These are phyloP conservation scores for Angomonas deanei DNA, from an alignment of 208 protist genomes.

Conservation along the genomic window DNA sequence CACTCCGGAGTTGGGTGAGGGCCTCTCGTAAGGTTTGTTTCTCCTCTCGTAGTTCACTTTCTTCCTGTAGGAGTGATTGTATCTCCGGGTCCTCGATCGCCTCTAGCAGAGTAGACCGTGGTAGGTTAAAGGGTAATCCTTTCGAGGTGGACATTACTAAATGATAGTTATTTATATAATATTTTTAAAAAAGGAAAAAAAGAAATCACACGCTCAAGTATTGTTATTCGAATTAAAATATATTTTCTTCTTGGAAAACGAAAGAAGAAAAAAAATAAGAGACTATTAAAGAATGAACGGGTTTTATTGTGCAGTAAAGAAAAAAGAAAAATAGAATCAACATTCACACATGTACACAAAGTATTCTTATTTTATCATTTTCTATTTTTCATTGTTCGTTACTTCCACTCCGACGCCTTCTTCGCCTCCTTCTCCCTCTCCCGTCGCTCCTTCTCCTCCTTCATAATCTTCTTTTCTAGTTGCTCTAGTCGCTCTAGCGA, in stretches of 20 bases:
- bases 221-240: too few relatives aligned
- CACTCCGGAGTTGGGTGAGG: slow-evolving; percentile 30
- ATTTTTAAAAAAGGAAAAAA: too few relatives aligned
- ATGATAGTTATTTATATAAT: too few relatives aligned
- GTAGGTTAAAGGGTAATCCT: slow-evolving; percentile 11
- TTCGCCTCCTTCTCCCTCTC: slow-evolving; percentile 21
- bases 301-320: too few relatives aligned
- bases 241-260: too few relatives aligned
- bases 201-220: too few relatives aligned
- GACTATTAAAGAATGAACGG: too few relatives aligned
- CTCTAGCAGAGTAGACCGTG: slow-evolving; percentile 22
- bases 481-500: slow-evolving; percentile 89
- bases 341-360: too few relatives aligned
- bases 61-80: slow-evolving; percentile 14
- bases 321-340: too few relatives aligned
- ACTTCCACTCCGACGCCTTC: slow-evolving; percentile 12
- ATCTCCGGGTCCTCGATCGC: slow-evolving; percentile 15
- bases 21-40: slow-evolving; percentile 2
- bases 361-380: not conserved
- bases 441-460: slow-evolving; percentile 46
- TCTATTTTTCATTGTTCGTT: not conserved
- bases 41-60: slow-evolving; percentile 21
- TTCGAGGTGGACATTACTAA: not conserved
- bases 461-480: slow-evolving; percentile 75
- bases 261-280: too few relatives aligned